Evolutionary conservation across 768 basidiomycete species (phyloP).

Genomic region (Mycena vulgaris): DNA sequence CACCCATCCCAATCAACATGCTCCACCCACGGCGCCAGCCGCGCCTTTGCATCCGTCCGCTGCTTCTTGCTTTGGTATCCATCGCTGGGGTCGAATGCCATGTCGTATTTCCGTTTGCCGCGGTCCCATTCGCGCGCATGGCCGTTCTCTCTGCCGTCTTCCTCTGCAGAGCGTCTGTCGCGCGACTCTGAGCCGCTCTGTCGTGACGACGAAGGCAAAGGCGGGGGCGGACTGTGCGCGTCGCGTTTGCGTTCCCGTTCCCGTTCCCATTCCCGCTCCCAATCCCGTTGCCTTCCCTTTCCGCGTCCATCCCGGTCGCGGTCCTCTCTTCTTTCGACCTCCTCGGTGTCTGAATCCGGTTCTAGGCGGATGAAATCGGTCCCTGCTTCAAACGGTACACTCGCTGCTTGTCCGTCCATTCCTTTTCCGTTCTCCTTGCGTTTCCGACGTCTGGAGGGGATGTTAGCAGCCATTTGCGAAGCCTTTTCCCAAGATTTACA

Average conservation of each 20-base stretch:
- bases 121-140: slow-evolving; percentile 42
- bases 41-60: slow-evolving; percentile 64
- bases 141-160: not conserved
- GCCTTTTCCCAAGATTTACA: slow-evolving; percentile 25
- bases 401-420: slow-evolving; percentile 5
- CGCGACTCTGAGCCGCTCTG: slow-evolving; percentile 10
- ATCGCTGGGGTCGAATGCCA: slow-evolving; percentile 61
- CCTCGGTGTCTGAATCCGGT: slow-evolving; percentile 22
- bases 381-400: slow-evolving; percentile 21
- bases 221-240: slow-evolving; percentile 24
- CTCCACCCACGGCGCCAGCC: slow-evolving; percentile 80
- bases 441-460: slow-evolving; percentile 33
- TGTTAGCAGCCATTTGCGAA: slow-evolving; percentile 24
- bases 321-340: not conserved
- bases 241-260: slow-evolving; percentile 16
- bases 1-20: slow-evolving; percentile 82
- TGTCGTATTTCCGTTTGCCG: slow-evolving; percentile 65
- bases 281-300: slow-evolving; percentile 6
- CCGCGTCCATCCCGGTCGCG: not conserved
- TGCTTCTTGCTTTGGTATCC: slow-evolving; percentile 69
- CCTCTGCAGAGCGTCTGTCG: slow-evolving; percentile 38
- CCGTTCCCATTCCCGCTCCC: slow-evolving; percentile 1
- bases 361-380: slow-evolving; percentile 24
- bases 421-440: slow-evolving; percentile 21
- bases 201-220: slow-evolving; percentile 7